Evolutionary conservation across 83 land plant species (phyloP).

Genomic region (Diphasiastrum complanatum): DNA sequence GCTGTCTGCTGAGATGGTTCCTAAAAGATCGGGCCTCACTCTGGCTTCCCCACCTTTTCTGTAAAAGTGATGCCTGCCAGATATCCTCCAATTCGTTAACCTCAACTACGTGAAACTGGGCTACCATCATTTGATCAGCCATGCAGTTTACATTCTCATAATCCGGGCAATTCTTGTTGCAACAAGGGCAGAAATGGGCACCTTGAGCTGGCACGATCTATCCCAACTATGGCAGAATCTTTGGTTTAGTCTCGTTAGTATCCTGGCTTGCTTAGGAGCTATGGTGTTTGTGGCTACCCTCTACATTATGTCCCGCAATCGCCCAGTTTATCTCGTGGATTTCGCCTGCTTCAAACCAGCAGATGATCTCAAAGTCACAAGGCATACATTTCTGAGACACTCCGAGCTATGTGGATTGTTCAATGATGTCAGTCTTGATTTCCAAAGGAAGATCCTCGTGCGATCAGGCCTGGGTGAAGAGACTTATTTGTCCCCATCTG

Average conservation of each 20-base stretch:
- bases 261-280: conserved; percentile 6
- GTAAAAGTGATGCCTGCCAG: conserved; percentile 3
- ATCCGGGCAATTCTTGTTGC: too few relatives aligned
- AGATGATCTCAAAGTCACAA: not conserved
- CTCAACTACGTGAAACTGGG: conserved; percentile 12
- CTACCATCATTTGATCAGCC: conserved; percentile 4
- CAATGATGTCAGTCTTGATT: not conserved
- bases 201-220: not conserved
- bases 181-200: too few relatives aligned
- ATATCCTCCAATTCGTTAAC: conserved; percentile 8
- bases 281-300: conserved; percentile 15
- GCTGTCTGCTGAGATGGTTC: too few relatives aligned
- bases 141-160: too few relatives aligned
- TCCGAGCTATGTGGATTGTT: not conserved
- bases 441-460: not conserved
- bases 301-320: conserved; percentile 6
- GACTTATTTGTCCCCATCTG: conserved; percentile 1
- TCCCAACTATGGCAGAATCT: conserved; percentile 9
- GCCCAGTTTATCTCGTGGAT: conserved; percentile 7
- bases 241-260: not conserved
- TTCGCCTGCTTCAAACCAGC: conserved; percentile 12
- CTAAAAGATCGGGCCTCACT: too few relatives aligned
- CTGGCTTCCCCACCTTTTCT: too few relatives aligned
- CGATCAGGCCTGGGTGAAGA: conserved; percentile 1
- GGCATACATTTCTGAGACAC: not conserved